phyloP scores from a whole-genome alignment of 202 grass and related monocot genomes.

The Eragrostis tef region DNA sequence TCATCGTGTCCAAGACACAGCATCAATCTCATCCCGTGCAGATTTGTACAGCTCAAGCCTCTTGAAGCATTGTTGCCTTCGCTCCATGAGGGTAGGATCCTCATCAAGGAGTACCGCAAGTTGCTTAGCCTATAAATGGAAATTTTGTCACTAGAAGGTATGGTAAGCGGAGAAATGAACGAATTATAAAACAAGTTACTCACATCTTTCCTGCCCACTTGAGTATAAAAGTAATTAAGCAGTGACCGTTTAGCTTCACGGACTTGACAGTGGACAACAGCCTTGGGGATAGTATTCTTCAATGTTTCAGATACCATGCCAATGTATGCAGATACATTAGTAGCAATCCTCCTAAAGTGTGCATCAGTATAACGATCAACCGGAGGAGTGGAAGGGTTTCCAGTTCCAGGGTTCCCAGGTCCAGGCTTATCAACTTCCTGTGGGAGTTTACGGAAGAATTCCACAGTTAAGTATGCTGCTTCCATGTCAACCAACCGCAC shows the following conservation, averaged over 20 bases:
- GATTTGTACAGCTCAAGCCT: constrained; percentile 93
- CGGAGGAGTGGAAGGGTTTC: constrained; percentile 54
- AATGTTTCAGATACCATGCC: constrained; percentile 83
- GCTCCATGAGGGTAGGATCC: constrained; percentile 84
- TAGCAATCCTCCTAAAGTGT: constrained; percentile 93
- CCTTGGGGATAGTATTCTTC: constrained; percentile 92
- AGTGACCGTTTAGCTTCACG: constrained; percentile 82
- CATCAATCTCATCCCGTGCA: constrained; percentile 86
- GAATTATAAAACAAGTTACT: constrained; percentile 22
- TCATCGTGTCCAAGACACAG: constrained; percentile 70
- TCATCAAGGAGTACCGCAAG: constrained; percentile 79
- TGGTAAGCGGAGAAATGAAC: not conserved
- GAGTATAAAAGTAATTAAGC: constrained; percentile 78
- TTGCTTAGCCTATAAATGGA: constrained; percentile 68
- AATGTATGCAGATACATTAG: constrained; percentile 90
- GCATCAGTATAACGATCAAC: constrained; percentile 70
- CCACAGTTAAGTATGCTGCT: constrained; percentile 82
- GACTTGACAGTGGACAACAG: constrained; percentile 92
- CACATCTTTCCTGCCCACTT: constrained; percentile 90
- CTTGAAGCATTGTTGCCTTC: constrained; percentile 75
- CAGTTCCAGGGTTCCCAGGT: constrained; percentile 53
- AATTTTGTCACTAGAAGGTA: constrained; percentile 22
- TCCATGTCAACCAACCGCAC: constrained; percentile 93
- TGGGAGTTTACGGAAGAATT: constrained; percentile 96
- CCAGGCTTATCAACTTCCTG: constrained; percentile 77